These are phyloP conservation scores for Zopfochytrium polystomum DNA, from an alignment of 371 early-diverging fungal species.

Conservation along the genomic window DNA sequence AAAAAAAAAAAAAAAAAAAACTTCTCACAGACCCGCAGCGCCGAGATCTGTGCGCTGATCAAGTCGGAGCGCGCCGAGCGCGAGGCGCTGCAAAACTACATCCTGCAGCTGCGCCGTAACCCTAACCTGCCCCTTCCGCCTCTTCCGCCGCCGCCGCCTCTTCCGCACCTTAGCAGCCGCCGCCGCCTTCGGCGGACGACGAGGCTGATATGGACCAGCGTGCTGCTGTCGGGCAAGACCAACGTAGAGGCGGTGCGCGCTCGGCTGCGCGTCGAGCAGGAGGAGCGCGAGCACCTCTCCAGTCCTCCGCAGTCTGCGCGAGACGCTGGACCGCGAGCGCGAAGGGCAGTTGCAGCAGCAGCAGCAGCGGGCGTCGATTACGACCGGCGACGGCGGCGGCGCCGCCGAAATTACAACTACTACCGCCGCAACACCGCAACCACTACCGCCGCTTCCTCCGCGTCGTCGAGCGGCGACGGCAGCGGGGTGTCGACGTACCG, in stretches of 20 bases:
- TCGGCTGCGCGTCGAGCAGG: conserved; percentile 26
- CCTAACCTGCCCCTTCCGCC: too few relatives aligned
- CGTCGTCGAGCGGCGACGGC: background rate
- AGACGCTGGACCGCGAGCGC: conserved; percentile 18
- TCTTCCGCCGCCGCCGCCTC: conserved; percentile 1
- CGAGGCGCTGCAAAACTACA: conserved; percentile 28
- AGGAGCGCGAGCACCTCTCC: conserved; percentile 30
- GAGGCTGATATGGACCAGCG: background rate
- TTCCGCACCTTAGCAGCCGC: conserved; percentile 8
- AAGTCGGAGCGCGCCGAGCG: conserved; percentile 30
- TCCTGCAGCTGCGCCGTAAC: conserved; percentile 31
- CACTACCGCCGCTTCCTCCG: too few relatives aligned
- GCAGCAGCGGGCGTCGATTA: too few relatives aligned
- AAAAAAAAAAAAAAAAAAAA: background rate
- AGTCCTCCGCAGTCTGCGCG: conserved; percentile 26
- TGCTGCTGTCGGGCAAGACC: conserved; percentile 2
- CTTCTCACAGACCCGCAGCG: conserved; percentile 10
- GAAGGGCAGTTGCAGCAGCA: too few relatives aligned
- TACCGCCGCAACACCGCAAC: too few relatives aligned
- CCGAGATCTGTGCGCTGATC: conserved; percentile 30
- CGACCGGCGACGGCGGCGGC: too few relatives aligned
- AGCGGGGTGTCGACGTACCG: conserved; percentile 3
- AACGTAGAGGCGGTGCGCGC: conserved; percentile 14
- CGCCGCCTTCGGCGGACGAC: background rate
- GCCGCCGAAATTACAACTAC: too few relatives aligned